phyloP scores from a whole-genome alignment of 169 alveolate species.

The Plasmodium gaboni region DNA sequence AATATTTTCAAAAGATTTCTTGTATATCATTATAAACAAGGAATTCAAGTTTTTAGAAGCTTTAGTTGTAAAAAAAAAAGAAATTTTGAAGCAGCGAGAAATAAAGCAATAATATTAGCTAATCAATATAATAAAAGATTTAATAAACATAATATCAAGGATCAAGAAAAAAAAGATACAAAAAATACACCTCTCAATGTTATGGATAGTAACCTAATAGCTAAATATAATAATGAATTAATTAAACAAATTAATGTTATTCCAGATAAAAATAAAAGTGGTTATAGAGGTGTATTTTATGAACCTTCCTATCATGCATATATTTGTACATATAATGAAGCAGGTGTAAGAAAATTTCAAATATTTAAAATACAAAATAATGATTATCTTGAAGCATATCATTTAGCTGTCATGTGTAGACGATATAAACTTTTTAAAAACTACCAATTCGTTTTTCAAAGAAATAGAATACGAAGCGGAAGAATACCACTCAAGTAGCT shows the following conservation, averaged over 20 bases:
- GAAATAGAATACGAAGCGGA: constrained; percentile 80
- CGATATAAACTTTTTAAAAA: constrained; percentile 79
- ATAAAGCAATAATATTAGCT: constrained; percentile 80
- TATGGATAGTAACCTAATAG: constrained; percentile 25
- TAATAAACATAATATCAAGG: constrained; percentile 32
- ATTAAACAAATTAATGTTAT: constrained; percentile 77
- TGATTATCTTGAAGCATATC: constrained; percentile 82
- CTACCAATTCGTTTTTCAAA: constrained; percentile 82
- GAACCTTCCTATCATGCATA: constrained; percentile 80
- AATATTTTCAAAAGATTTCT: constrained; percentile 78
- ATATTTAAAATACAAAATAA: constrained; percentile 77
- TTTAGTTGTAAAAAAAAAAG: constrained; percentile 77
- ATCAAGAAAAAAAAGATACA: constrained; percentile 10
- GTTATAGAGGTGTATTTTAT: constrained; percentile 85
- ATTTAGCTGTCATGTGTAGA: constrained; percentile 82
- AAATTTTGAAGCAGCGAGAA: constrained; percentile 80
- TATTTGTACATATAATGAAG: constrained; percentile 81
- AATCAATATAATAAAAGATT: constrained; percentile 79
- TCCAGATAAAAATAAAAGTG: constrained; percentile 85
- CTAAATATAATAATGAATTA: constrained; percentile 73
- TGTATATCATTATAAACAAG: constrained; percentile 85
- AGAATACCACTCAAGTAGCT: constrained; percentile 79
- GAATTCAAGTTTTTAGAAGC: constrained; percentile 83
- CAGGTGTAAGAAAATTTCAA: constrained; percentile 83
- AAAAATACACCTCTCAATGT: constrained; percentile 10